These are phyloP conservation scores for Ganoderma leucocontextum DNA, from an alignment of 1,284 basidiomycete species.

Conservation along the genomic window DNA sequence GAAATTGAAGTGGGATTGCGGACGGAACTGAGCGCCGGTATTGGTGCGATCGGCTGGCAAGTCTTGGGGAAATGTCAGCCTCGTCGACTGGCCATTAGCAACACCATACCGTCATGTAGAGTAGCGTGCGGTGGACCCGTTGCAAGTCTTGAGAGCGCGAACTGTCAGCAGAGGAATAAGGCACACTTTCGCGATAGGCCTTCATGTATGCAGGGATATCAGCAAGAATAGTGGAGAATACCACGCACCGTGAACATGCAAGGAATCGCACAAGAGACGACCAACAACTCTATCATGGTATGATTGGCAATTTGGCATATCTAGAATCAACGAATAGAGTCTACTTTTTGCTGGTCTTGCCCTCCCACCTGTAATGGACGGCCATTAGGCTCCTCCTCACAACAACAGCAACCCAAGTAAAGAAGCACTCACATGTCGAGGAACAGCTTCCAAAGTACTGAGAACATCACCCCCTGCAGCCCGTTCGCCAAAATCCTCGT, in stretches of 20 bases:
- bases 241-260: too few relatives aligned
- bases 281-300: neutral
- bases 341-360: slow-evolving; percentile 40
- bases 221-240: too few relatives aligned
- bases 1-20: slow-evolving; percentile 1
- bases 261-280: neutral
- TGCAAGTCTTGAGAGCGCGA: too few relatives aligned
- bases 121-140: too few relatives aligned
- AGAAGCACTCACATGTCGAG: slow-evolving; percentile 73
- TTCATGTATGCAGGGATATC: too few relatives aligned
- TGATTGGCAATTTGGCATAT: neutral
- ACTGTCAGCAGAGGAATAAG: too few relatives aligned
- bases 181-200: too few relatives aligned
- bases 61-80: too few relatives aligned
- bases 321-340: neutral
- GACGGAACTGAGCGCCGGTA: neutral
- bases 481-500: slow-evolving; percentile 88
- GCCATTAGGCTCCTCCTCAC: neutral
- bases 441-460: slow-evolving; percentile 86
- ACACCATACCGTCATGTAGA: too few relatives aligned
- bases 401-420: neutral
- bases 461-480: slow-evolving; percentile 88
- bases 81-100: too few relatives aligned
- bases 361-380: slow-evolving; percentile 39
- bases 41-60: too few relatives aligned